These are phyloP conservation scores for Rhizopus stolonifer DNA, from an alignment of 371 early-diverging fungal species.

Conservation along the genomic window DNA sequence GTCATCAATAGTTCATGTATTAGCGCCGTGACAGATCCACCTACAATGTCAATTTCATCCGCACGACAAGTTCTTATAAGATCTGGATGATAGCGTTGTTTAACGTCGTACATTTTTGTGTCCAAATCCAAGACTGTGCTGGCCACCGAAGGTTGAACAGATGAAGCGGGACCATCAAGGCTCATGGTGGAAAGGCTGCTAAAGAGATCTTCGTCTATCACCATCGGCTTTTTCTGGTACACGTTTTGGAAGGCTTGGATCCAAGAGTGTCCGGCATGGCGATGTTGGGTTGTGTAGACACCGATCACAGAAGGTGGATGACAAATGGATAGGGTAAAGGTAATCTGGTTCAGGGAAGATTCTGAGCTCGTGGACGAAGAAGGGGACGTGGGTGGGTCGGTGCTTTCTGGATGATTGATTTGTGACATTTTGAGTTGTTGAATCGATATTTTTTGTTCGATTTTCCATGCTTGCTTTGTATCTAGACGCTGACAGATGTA, in stretches of 20 bases:
- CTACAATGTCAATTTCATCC: slow-evolving; percentile 26
- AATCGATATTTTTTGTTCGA: slow-evolving; percentile 11
- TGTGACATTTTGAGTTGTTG: not conserved
- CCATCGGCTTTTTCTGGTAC: not conserved
- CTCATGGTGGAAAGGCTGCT: slow-evolving; percentile 8
- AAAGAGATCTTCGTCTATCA: slow-evolving; percentile 3
- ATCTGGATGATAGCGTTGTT: slow-evolving; percentile 17
- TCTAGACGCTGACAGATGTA: slow-evolving; percentile 8
- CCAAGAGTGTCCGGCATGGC: slow-evolving; percentile 17
- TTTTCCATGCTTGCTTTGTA: slow-evolving; percentile 8
- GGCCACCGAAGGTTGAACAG: not conserved
- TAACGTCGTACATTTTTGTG: slow-evolving; percentile 22
- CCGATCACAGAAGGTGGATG: slow-evolving; percentile 16
- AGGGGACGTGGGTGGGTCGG: not conserved
- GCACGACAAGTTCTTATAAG: slow-evolving; percentile 12
- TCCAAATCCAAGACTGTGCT: not conserved
- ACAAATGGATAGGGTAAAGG: not conserved
- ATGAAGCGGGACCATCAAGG: not conserved
- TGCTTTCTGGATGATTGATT: not conserved
- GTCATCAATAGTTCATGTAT: slow-evolving; percentile 64
- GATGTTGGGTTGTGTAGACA: slow-evolving; percentile 14
- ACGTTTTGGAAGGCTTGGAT: slow-evolving; percentile 2
- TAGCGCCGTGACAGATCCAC: slow-evolving; percentile 64
- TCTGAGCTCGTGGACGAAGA: not conserved
- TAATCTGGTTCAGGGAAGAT: slow-evolving; percentile 11